Percentiles rank a stretch among this genome's conserved stretches.
These are phyloP conservation scores for Solanum stenotomum DNA, from an alignment of 257 asterid genomes.

Conservation along the genomic window DNA sequence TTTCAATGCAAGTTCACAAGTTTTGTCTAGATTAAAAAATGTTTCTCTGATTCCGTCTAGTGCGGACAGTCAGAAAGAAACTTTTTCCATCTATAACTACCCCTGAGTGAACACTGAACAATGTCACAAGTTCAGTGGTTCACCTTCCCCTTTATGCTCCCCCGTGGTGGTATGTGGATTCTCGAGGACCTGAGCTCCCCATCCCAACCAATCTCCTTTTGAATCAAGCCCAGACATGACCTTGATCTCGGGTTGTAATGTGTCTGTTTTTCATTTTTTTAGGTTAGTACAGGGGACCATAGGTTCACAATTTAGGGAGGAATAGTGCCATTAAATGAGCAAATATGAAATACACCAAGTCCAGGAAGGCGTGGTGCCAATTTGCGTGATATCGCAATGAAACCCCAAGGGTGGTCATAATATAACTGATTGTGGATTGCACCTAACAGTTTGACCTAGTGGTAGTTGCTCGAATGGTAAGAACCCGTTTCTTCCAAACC, in stretches of 20 bases:
- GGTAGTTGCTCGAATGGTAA: neutral
- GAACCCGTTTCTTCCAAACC: neutral
- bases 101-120: neutral
- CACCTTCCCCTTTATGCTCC: neutral
- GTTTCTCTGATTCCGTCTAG: neutral
- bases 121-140: neutral
- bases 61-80: neutral
- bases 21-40: neutral
- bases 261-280: neutral
- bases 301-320: neutral
- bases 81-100: neutral
- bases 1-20: neutral
- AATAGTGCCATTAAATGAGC: neutral
- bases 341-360: neutral
- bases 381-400: neutral
- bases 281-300: neutral
- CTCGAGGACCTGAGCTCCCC: neutral
- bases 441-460: neutral
- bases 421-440: neutral
- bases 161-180: neutral
- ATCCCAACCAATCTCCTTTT: neutral
- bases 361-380: neutral
- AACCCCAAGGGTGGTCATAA: neutral
- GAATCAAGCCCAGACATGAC: neutral
- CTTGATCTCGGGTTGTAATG: neutral